Conservation (phyloP, 257 asterid species). For the Pogostemon cablin region DNA sequence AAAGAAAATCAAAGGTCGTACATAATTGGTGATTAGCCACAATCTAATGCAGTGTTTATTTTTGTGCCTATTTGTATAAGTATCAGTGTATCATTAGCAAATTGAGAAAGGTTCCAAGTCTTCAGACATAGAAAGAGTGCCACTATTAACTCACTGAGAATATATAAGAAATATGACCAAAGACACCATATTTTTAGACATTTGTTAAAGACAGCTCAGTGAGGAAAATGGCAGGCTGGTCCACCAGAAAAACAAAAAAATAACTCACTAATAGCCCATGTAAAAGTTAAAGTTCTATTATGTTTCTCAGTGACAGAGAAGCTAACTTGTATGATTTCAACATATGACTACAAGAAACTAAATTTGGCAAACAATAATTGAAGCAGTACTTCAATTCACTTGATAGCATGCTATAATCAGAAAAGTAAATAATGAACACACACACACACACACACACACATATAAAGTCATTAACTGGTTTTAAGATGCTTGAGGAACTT, state of each 20-base stretch:
- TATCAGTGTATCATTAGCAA: slow-evolving; percentile 33
- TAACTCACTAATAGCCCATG: neutral
- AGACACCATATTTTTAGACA: neutral
- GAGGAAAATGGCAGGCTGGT: slow-evolving; percentile 16
- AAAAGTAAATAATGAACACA: neutral
- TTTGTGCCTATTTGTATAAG: slow-evolving; percentile 8
- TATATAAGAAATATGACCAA: slow-evolving; percentile 27
- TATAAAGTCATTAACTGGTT: neutral
- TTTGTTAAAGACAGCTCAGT: slow-evolving; percentile 28
- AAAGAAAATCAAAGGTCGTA: slow-evolving; percentile 18
- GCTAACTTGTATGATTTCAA: neutral
- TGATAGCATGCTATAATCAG: slow-evolving; percentile 23
- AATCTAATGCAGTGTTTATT: slow-evolving; percentile 18
- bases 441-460: neutral
- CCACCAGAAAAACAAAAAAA: slow-evolving; percentile 22
- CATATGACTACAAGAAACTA: slow-evolving; percentile 13
- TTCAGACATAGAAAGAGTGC: slow-evolving; percentile 5
- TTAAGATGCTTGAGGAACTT: slow-evolving; percentile 4
- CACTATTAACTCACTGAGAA: slow-evolving; percentile 31
- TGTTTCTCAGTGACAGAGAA: slow-evolving; percentile 3
- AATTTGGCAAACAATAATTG: neutral
- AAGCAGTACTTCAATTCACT: slow-evolving; percentile 15
- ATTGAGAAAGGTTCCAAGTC: slow-evolving; percentile 21
- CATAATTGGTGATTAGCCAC: slow-evolving; percentile 17
- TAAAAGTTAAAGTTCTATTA: neutral